A percentile compares a stretch with the other conserved stretches of the same genome.
Evolutionary conservation across 176 grass and related monocot genomes (phyloP).

Genomic region (bread wheat (Triticum aestivum)): IWGSC_CS_RefSeq_v2.1 NC_057797.1:683557706-683558205

Average conservation of each 20-base stretch:
- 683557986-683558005: conserved; percentile 5
- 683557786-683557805: neutral
- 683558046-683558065: neutral
- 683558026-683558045: neutral
- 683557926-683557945: conserved; percentile 9
- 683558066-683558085: neutral
- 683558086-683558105: neutral
- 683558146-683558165: neutral
- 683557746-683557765: neutral
- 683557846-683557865: neutral
- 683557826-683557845: conserved; percentile 11
- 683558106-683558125: neutral
- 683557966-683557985: neutral
- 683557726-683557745: neutral
- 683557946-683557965: neutral
- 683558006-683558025: neutral
- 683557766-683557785: neutral
- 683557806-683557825: neutral
- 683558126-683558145: neutral
- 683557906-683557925: conserved; percentile 2
- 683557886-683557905: neutral
- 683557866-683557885: neutral
- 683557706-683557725: neutral
- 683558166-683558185: neutral
- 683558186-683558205: neutral